phyloP scores from a whole-genome alignment of 2,329 filamentous ascomycete species.

The Lasiodiplodia citricola region DNA sequence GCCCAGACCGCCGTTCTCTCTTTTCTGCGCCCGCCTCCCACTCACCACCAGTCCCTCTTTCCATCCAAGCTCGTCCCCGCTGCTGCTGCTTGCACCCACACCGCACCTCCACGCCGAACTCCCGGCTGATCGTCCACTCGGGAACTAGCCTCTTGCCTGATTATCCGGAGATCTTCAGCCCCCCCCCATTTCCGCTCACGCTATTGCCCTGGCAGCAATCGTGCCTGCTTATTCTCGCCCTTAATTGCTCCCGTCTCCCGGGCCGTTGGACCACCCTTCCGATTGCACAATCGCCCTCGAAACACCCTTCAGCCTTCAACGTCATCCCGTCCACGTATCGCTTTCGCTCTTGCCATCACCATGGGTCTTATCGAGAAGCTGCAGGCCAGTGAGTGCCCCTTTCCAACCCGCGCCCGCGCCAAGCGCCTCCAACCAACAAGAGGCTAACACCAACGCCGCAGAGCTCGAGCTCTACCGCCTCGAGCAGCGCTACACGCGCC shows the following conservation, averaged over 20 bases:
- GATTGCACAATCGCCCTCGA: not conserved
- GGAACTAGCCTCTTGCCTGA: conserved; percentile 1
- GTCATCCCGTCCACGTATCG: not conserved
- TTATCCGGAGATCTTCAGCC: conserved; percentile 11
- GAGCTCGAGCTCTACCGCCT: conserved; percentile 91
- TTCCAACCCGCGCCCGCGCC: not conserved
- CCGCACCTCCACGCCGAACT: conserved; percentile 12
- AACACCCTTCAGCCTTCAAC: not conserved
- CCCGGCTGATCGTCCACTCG: conserved; percentile 12
- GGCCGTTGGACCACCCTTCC: conserved; percentile 16
- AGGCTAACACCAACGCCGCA: conserved; percentile 34
- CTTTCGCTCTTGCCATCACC: conserved; percentile 27
- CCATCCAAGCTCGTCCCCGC: conserved; percentile 12
- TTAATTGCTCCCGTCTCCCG: conserved; percentile 21
- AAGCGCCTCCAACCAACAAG: not conserved
- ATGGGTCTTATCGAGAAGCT: conserved; percentile 49
- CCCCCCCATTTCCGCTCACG: conserved; percentile 3
- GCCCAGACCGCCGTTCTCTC: conserved; percentile 20
- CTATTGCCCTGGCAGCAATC: not conserved
- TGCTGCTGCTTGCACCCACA: not conserved
- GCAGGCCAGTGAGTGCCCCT: conserved; percentile 44
- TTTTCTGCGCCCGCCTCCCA: conserved; percentile 19
- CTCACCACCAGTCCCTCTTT: conserved; percentile 23
- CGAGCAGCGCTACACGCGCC: conserved; percentile 91
- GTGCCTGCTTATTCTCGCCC: conserved; percentile 12